phyloP scores from a whole-genome alignment of 345 rosid genomes.

The Cochlearia excelsa region DNA sequence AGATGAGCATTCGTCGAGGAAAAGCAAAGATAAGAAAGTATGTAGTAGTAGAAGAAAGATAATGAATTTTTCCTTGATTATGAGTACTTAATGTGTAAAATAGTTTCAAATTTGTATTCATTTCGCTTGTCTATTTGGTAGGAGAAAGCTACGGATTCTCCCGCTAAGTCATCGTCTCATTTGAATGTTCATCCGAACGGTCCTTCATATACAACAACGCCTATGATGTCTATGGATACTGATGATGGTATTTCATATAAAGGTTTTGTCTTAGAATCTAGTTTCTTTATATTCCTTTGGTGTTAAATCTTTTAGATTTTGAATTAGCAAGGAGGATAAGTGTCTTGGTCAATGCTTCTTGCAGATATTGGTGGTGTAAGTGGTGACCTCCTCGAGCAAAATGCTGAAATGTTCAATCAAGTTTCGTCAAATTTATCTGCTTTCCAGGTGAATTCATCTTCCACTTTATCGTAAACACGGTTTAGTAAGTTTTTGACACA shows the following conservation, averaged over 20 bases:
- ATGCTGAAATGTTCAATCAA: constrained; percentile 54
- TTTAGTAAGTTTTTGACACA: too few species aligned
- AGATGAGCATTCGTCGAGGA: constrained; percentile 74
- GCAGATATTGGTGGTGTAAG: constrained; percentile 73
- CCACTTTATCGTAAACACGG: background rate
- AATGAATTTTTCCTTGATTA: too few species aligned
- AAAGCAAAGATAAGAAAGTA: constrained; percentile 82
- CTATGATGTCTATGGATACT: background rate
- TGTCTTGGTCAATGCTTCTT: constrained; percentile 16
- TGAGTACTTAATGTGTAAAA: too few species aligned
- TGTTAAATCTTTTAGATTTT: constrained; percentile 2
- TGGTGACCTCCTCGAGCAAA: constrained; percentile 75
- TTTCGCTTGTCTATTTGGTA: background rate
- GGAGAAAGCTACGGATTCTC: background rate
- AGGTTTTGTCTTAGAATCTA: constrained; percentile 39
- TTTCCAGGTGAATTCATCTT: background rate
- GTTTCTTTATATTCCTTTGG: background rate
- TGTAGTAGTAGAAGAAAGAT: background rate
- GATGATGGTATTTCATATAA: background rate
- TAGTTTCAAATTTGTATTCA: too few species aligned
- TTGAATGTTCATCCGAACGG: background rate
- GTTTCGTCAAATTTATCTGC: background rate
- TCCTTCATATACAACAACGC: background rate
- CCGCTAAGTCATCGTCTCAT: background rate
- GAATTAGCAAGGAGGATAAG: constrained; percentile 3